Evolutionary conservation across 257 asterid genomes (phyloP).

Genomic region (Rehmannia glutinosa): DNA sequence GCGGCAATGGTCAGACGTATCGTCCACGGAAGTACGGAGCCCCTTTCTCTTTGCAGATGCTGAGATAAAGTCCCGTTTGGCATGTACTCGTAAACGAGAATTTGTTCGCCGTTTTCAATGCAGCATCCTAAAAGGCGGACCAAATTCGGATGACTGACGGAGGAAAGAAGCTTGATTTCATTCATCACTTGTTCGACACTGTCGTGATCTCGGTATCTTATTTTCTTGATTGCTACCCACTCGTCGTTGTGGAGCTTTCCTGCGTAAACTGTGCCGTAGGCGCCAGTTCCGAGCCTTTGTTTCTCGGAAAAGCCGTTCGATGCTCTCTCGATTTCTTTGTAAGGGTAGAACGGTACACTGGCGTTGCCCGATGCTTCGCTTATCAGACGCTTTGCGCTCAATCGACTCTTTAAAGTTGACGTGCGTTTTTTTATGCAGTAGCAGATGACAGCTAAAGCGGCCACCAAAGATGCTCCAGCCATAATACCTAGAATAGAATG

Average conservation of each 20-base stretch:
- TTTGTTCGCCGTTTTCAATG: constrained; percentile 81
- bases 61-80: constrained; percentile 83
- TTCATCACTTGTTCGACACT: constrained; percentile 80
- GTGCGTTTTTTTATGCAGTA: constrained; percentile 49
- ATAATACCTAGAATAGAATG: constrained; percentile 42
- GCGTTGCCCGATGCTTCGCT: constrained; percentile 67
- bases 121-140: constrained; percentile 92
- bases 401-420: constrained; percentile 30
- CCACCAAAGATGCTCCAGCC: constrained; percentile 58
- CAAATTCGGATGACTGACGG: constrained; percentile 86
- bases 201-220: constrained; percentile 61
- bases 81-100: constrained; percentile 89
- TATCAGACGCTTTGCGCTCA: constrained; percentile 60
- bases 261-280: constrained; percentile 88
- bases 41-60: constrained; percentile 73
- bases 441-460: constrained; percentile 27
- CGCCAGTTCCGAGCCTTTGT: constrained; percentile 85
- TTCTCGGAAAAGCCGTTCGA: constrained; percentile 67
- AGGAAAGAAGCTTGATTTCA: constrained; percentile 80
- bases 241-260: constrained; percentile 79
- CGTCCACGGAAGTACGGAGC: constrained; percentile 75
- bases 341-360: constrained; percentile 53
- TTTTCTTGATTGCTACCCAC: constrained; percentile 74
- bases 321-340: constrained; percentile 76
- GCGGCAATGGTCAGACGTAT: constrained; percentile 82